Conservation (phyloP, 805 yeast species). For the Metschnikowia continentalis region DNA sequence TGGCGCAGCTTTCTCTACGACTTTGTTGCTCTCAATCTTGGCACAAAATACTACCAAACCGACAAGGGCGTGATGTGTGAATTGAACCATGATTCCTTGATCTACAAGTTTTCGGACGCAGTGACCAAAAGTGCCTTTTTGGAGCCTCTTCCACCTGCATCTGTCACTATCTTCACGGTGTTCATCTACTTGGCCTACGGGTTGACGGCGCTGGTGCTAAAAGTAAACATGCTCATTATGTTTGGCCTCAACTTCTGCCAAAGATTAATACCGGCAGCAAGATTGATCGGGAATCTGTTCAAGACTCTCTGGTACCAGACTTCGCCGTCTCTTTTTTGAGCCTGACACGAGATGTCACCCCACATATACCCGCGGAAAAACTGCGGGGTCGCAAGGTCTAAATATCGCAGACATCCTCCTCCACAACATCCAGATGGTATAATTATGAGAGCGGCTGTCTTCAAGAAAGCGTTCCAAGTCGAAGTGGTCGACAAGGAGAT, state of each 20-base stretch:
- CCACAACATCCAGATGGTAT: too few relatives aligned
- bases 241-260: not conserved
- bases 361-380: constrained; percentile 1
- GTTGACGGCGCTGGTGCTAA: constrained; percentile 13
- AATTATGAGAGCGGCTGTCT: constrained; percentile 48
- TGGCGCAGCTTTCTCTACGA: constrained; percentile 18
- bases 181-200: constrained; percentile 13
- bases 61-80: constrained; percentile 5
- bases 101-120: constrained; percentile 15
- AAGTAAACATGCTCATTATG: constrained; percentile 10
- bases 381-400: constrained; percentile 1
- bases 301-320: constrained; percentile 1
- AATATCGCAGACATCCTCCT: not conserved
- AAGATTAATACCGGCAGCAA: not conserved
- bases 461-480: constrained; percentile 41
- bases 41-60: not conserved
- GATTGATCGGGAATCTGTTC: not conserved
- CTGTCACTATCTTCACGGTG: constrained; percentile 11
- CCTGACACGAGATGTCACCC: not conserved
- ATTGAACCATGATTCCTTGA: constrained; percentile 8
- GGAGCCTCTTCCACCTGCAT: constrained; percentile 6
- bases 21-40: constrained; percentile 5
- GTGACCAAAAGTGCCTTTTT: constrained; percentile 6
- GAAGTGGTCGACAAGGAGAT: constrained; percentile 35
- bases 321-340: not conserved